Evolutionary conservation across 179 eudicot species (phyloP).

Genomic region (Drosera spatulata): DNA sequence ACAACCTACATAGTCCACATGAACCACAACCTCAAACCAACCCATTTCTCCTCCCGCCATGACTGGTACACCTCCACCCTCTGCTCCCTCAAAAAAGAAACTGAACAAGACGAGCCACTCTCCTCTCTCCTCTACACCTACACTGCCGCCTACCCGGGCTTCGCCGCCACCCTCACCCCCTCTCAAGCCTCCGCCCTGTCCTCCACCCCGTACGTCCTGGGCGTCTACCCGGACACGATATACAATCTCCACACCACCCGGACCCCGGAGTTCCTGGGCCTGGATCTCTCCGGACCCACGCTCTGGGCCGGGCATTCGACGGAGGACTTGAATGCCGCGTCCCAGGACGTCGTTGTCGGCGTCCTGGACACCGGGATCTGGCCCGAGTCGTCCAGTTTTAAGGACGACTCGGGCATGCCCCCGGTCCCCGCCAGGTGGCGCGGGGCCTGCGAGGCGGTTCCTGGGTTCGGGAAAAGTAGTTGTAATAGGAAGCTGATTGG

Average conservation of each 20-base stretch:
- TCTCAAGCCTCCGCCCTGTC: slow-evolving; percentile 32
- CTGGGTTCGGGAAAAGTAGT: slow-evolving; percentile 19
- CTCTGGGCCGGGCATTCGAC: slow-evolving; percentile 17
- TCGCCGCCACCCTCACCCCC: slow-evolving; percentile 44
- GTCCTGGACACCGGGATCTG: slow-evolving; percentile 79
- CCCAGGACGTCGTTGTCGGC: slow-evolving; percentile 59
- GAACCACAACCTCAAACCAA: slow-evolving; percentile 35
- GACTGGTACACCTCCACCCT: slow-evolving; percentile 65
- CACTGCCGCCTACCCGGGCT: slow-evolving; percentile 53
- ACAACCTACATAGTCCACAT: slow-evolving; percentile 65
- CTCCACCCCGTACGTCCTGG: slow-evolving; percentile 31
- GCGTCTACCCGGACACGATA: slow-evolving; percentile 46
- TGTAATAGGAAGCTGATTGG: slow-evolving; percentile 76
- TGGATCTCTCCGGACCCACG: slow-evolving; percentile 19
- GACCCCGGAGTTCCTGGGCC: slow-evolving; percentile 74
- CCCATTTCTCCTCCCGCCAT: slow-evolving; percentile 29
- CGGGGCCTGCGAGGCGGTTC: slow-evolving; percentile 51
- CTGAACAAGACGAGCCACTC: background rate
- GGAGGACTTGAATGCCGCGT: slow-evolving; percentile 17
- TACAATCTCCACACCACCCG: slow-evolving; percentile 77
- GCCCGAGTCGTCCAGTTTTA: slow-evolving; percentile 69
- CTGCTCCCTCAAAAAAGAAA: too few species aligned
- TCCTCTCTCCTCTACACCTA: slow-evolving; percentile 42
- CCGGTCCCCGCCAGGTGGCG: slow-evolving; percentile 47
- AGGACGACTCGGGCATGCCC: slow-evolving; percentile 41